Percentiles rank a stretch among this genome's conserved stretches.
Evolutionary conservation across 345 rosid genomes (phyloP).

Genomic region (Cochlearia excelsa): DNA sequence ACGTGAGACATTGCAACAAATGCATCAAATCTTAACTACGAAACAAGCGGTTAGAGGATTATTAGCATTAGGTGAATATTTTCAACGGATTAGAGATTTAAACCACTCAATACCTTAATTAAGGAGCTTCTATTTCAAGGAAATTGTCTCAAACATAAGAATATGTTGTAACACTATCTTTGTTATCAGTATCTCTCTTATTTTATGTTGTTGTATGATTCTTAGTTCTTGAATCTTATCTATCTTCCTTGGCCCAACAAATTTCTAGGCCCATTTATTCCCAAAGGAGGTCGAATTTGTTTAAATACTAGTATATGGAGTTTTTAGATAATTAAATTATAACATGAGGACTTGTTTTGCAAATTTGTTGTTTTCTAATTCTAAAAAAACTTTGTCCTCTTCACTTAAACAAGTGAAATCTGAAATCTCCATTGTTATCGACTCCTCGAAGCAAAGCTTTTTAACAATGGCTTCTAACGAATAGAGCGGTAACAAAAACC

Average conservation of each 20-base stretch:
- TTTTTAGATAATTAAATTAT: not conserved
- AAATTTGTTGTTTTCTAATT: not conserved
- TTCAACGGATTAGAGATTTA: slow-evolving; percentile 64
- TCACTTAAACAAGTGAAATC: not conserved
- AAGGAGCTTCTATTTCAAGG: slow-evolving; percentile 45
- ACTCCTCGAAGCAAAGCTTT: slow-evolving; percentile 26
- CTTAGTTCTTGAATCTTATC: no score
- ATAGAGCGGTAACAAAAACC: not conserved
- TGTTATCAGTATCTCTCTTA: no score
- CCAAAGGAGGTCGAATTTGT: no score
- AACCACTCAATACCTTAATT: slow-evolving; percentile 34
- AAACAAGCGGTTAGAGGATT: slow-evolving; percentile 84
- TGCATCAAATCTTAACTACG: slow-evolving; percentile 64
- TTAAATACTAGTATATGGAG: no score
- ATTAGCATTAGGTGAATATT: slow-evolving; percentile 80
- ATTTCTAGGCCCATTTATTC: no score
- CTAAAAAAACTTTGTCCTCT: not conserved
- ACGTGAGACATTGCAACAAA: slow-evolving; percentile 75
- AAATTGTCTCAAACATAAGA: no score
- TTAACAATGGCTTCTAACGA: slow-evolving; percentile 16
- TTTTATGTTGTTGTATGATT: no score
- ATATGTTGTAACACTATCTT: slow-evolving; percentile 20
- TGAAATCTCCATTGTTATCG: slow-evolving; percentile 26
- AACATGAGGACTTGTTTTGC: not conserved
- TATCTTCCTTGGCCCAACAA: no score